Evolutionary conservation across 805 yeast species (phyloP).

Genomic region (Cyberlindnera mrakii): DNA sequence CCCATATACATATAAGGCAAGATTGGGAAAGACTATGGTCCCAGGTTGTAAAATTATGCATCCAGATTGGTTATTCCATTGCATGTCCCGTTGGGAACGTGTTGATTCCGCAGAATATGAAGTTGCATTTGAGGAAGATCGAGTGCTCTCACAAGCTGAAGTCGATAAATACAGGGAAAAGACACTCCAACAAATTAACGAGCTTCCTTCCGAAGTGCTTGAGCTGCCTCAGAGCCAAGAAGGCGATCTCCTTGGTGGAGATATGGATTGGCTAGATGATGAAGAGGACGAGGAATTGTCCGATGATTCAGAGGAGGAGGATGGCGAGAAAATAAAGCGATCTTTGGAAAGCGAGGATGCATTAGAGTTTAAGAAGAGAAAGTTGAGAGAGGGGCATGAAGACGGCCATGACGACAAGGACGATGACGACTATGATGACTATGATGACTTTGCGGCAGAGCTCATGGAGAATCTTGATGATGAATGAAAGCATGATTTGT

Average conservation of each 20-base stretch:
- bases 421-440: conserved; percentile 20
- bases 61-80: conserved; percentile 88
- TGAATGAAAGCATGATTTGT: not conserved
- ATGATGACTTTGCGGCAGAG: conserved; percentile 27
- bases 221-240: conserved; percentile 36
- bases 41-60: conserved; percentile 68
- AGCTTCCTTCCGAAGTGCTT: not conserved
- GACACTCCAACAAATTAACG: conserved; percentile 23
- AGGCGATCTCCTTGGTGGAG: conserved; percentile 31
- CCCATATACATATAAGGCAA: conserved; percentile 77
- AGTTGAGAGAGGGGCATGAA: conserved; percentile 2
- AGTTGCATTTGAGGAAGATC: conserved; percentile 45
- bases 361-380: not conserved
- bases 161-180: conserved; percentile 25
- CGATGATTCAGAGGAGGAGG: conserved; percentile 18
- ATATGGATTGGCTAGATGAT: conserved; percentile 23
- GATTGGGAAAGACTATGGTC: conserved; percentile 63
- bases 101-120: conserved; percentile 60
- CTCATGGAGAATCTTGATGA: conserved; percentile 24
- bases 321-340: conserved; percentile 12
- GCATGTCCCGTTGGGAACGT: conserved; percentile 72
- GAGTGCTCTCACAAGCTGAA: conserved; percentile 38
- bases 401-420: conserved; percentile 9
- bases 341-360: conserved; percentile 1
- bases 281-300: conserved; percentile 42